phyloP scores from a whole-genome alignment of 495 filamentous ascomycete species.

The Penicillium paradoxum region DNA sequence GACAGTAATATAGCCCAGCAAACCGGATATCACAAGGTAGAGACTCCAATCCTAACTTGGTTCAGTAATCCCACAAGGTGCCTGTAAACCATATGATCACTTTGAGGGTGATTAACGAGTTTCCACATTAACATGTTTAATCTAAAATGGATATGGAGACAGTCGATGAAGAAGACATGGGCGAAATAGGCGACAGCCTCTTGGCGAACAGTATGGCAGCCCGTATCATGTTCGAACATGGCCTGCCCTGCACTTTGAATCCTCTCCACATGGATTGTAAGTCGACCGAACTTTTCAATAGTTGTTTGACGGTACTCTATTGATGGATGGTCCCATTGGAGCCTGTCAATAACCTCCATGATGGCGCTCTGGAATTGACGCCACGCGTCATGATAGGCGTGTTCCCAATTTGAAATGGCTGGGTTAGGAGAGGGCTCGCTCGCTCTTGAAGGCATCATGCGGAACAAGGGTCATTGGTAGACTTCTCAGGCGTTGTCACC shows the following conservation, averaged over 20 bases:
- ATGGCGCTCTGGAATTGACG: neutral
- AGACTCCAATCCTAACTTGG: neutral
- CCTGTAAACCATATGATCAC: neutral
- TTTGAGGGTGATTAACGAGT: neutral
- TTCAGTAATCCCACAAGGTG: neutral
- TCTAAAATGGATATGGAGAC: neutral
- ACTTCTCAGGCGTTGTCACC: no score
- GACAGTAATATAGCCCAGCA: neutral
- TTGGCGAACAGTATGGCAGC: neutral
- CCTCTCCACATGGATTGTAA: neutral
- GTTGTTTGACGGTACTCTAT: neutral
- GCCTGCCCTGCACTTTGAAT: neutral
- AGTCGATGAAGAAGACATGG: neutral
- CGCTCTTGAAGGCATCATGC: neutral
- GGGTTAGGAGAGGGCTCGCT: no score
- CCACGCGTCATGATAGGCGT: neutral
- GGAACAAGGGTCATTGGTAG: neutral
- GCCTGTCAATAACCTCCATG: neutral
- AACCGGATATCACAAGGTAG: neutral
- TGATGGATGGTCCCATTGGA: neutral
- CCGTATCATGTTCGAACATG: neutral
- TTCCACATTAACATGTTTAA: neutral
- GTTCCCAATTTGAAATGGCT: neutral
- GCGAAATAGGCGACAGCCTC: neutral
- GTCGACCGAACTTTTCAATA: neutral